Evolutionary conservation across 768 basidiomycete genomes (phyloP).

Genomic region (Cubamyces sp.): DNA sequence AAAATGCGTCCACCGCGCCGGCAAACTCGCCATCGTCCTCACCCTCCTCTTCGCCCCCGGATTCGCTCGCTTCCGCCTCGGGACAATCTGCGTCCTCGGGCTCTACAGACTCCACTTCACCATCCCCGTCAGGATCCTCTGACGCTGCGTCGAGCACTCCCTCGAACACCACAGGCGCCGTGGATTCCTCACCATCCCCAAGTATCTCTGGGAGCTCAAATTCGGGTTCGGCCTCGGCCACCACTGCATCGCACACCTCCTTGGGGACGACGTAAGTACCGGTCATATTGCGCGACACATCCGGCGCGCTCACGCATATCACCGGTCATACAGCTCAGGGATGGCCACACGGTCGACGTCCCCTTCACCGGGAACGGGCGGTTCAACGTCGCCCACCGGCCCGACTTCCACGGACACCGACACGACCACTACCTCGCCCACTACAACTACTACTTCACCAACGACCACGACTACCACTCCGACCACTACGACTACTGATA

Average conservation of each 20-base stretch:
- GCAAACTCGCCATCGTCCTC: background rate
- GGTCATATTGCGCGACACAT: background rate
- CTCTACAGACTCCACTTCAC: constrained; percentile 21
- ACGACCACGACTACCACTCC: constrained; percentile 6
- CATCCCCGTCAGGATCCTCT: constrained; percentile 26
- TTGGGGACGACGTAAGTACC: constrained; percentile 1
- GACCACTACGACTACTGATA: constrained; percentile 16
- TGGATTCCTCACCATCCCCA: constrained; percentile 6
- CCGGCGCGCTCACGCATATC: background rate
- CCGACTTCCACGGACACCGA: constrained; percentile 1
- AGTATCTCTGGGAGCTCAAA: constrained; percentile 20
- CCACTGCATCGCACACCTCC: constrained; percentile 23
- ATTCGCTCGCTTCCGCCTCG: background rate
- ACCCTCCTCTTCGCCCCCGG: background rate
- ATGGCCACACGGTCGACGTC: constrained; percentile 3
- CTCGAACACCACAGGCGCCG: constrained; percentile 5
- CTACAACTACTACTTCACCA: constrained; percentile 6
- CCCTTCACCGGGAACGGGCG: background rate
- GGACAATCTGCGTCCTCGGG: background rate
- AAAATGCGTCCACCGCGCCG: background rate
- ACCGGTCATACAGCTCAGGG: background rate
- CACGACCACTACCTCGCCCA: background rate
- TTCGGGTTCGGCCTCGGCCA: background rate
- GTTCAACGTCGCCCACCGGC: constrained; percentile 4
- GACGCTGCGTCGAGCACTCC: constrained; percentile 8